Evolutionary conservation across 2,329 filamentous ascomycete genomes (phyloP), one percentile per base, ranked within the genome.

Genomic region (Talaromyces verruculosus): DNA sequence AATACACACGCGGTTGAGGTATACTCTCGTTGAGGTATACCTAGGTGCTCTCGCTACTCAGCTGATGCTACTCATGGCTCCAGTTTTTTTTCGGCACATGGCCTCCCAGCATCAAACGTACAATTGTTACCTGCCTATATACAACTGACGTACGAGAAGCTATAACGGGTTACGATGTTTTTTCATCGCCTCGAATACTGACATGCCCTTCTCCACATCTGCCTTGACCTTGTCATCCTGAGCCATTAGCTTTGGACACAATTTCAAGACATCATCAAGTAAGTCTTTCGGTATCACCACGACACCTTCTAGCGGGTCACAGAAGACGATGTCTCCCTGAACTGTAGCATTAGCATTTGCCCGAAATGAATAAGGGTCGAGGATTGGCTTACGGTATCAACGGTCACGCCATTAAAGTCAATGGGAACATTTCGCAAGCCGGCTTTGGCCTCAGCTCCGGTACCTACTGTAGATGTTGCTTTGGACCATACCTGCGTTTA

Each of bases 251-350:
- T 76, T 78, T 5, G 88, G 87, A 69, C 90, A 80, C 69, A 91
- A 72, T 59, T 85, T 84, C 13, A 91, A 72, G 22, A 91, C 85
- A 58, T 84, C 82, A 11, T 83, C 81, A 10, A 92, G 74, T 71
- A 87, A 85, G 39, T 82, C 83, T 58, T 80, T 78, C 0, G 90
- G 90, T 65, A 93, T 89, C 33, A 86, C 83, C 13, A 91, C 89
- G 1, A 90, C 85, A 0, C 89, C 90, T 69, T 91, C 90, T n/a
- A 81, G 78, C 4, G 87, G 84, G 74, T 93, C 91, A 65, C 87
- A 85, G 76, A 91, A 88, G 55, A 91, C 82, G 43, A 92, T 82
- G 75, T 93, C 91, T 7, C 89, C 88, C 79, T 75, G 17, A 37
- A 58, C 47, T 45, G 17, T 61, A 51, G 19, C 15, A 37, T 55